Evolutionary conservation across 306 rosid species (phyloP), one percentile per base, ranked within the genome.

Genomic region (Cajanus cajan): DNA sequence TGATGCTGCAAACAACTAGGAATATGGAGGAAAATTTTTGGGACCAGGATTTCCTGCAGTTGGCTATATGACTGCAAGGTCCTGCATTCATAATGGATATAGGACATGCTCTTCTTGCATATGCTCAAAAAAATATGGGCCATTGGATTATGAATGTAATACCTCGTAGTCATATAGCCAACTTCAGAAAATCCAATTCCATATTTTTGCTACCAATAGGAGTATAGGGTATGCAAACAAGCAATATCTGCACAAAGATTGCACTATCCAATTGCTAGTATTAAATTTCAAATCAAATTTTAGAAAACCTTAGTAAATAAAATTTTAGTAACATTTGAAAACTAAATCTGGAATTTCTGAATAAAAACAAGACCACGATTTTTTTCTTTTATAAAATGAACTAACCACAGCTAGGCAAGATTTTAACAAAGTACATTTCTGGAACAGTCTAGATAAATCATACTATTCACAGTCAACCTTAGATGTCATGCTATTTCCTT

Each of bases 371-470:
- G 45, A 50, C 7, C 9, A 25, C 10, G 10, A 13, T 12, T 58
- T 50, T 57, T 71, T 21, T 22, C 37, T 63, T n/a, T 16, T 36
- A 47, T 4, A 19, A 64, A 39, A 16, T 36, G 57, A 73, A 68
- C 68, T 51, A 72, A 28, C 28, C 65, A 72, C 64, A 64, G 24
- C 40, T 73, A 57, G 5, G 63, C 21, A 43, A 39, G 39, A 73
- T 25, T 80, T 66, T 40, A 13, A 18, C 5, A 34, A n/a, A 74
- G 67, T 31, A 44, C 40, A 58, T 24, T 68, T 62, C 78, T 39
- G 33, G 51, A 82, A 61, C 41, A 61, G 34, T 69, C 74, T 67
- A 34, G 14, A 55, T 47, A 58, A 43, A 31, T 61, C 34, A 39
- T 19, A 31, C 50, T 36, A 58, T 50, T 61, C 68, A 65, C 12